Percentiles rank a stretch among this genome's conserved stretches.
Evolutionary conservation across 164 flowering plant genomes (phyloP).

Genomic region (Tinospora cordifolia): DNA sequence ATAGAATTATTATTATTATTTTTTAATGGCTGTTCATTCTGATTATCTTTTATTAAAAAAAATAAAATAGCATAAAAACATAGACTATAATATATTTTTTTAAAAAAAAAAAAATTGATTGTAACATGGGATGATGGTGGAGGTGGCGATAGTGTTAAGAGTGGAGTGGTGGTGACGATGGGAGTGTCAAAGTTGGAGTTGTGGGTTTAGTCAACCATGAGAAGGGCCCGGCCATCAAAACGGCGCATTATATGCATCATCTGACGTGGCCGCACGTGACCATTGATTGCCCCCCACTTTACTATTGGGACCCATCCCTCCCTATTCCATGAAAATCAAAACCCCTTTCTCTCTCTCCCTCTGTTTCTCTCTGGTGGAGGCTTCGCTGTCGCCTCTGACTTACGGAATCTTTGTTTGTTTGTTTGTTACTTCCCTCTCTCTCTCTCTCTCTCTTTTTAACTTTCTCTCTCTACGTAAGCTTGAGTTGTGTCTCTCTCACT

Average conservation of each 20-base stretch:
- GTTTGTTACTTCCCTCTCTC: neutral
- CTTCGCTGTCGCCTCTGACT: neutral
- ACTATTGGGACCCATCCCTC: neutral
- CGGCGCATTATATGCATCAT: slow-evolving; percentile 35
- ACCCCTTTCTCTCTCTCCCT: neutral
- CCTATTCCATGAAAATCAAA: neutral
- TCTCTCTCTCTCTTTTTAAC: too few species aligned
- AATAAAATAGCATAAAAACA: too few species aligned
- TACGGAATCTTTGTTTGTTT: neutral
- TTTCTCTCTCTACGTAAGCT: neutral
- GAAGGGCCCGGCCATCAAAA: slow-evolving; percentile 28
- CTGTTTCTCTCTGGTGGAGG: neutral
- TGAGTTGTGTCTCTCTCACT: neutral
- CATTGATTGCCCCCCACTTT: neutral
- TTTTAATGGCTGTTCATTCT: too few species aligned
- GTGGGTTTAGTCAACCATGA: neutral
- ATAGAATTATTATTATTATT: too few species aligned
- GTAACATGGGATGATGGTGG: too few species aligned
- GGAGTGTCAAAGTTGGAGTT: too few species aligned
- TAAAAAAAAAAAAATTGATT: too few species aligned
- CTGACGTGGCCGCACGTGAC: slow-evolving; percentile 19
- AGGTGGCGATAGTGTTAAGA: too few species aligned
- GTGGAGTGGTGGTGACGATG: too few species aligned
- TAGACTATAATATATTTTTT: too few species aligned
- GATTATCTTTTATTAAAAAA: too few species aligned